Evolutionary conservation across 176 grass and related monocot genomes (phyloP), one percentile per base, ranked within the genome.

Genomic region (Leersia perrieri): DNA sequence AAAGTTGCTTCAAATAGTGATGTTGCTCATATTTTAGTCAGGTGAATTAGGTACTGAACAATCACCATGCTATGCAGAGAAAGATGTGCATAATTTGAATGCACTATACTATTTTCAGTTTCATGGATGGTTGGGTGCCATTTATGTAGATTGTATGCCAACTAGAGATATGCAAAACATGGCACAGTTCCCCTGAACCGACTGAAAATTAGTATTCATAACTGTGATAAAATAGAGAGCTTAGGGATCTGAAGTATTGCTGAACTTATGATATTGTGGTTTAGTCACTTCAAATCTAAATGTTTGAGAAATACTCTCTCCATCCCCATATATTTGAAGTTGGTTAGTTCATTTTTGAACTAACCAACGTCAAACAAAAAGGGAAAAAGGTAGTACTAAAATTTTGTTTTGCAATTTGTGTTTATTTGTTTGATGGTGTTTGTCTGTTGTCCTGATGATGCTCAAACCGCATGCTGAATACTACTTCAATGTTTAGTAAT

Each of bases 291-390:
- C 39, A 36, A 69, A 75, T 58, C 5, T 36, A 63, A 69, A 28
- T 36, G 84, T 16, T 55, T 66, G 34, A 62, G 49, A 79, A 40
- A 38, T 68, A 40, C 13, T 84, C n/a, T n/a, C n/a, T n/a, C n/a
- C n/a, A n/a, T n/a, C n/a, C n/a, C n/a, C n/a, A n/a, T n/a, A n/a
- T n/a, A n/a, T n/a, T n/a, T n/a, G n/a, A n/a, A n/a, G n/a, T n/a
- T n/a, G n/a, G n/a, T n/a, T n/a, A n/a, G n/a, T n/a, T n/a, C n/a
- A n/a, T n/a, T n/a, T n/a, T n/a, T n/a, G n/a, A n/a, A n/a, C n/a
- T n/a, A n/a, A n/a, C n/a, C n/a, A n/a, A n/a, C n/a, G n/a, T n/a
- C n/a, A n/a, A n/a, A n/a, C n/a, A n/a, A n/a, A n/a, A n/a, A n/a
- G n/a, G n/a, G n/a, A n/a, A n/a, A n/a, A n/a, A n/a, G n/a, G n/a